Conservation (phyloP, 2,329 filamentous ascomycete genomes). For the Venturia nashicola region DNA sequence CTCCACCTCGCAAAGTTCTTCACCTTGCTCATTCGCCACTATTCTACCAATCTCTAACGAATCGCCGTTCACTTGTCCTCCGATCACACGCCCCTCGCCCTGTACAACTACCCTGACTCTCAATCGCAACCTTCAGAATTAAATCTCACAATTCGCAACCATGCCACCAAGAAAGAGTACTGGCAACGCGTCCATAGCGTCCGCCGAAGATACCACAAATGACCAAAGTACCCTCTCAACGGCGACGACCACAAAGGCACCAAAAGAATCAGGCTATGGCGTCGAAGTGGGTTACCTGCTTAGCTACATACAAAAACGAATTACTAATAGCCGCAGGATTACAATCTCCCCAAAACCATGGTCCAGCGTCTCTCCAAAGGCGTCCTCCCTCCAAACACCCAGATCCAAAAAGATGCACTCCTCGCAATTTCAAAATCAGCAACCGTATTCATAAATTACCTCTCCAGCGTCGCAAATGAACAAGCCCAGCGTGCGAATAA, state of each 20-base stretch:
- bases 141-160: background rate
- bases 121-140: background rate
- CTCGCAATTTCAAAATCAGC: constrained; percentile 70
- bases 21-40: background rate
- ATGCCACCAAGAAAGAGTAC: constrained; percentile 9
- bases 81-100: background rate
- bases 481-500: constrained; percentile 54
- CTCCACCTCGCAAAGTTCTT: background rate
- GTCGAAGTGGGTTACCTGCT: background rate
- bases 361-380: constrained; percentile 70
- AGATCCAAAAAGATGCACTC: constrained; percentile 73
- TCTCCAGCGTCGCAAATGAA: constrained; percentile 64
- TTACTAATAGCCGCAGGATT: constrained; percentile 40
- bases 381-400: constrained; percentile 66
- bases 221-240: constrained; percentile 1
- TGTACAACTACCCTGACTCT: background rate
- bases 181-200: constrained; percentile 2
- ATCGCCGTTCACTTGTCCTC: background rate
- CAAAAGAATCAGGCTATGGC: background rate
- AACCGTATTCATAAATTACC: constrained; percentile 72
- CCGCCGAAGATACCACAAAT: background rate
- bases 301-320: background rate
- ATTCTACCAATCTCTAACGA: background rate
- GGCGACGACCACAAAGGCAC: background rate
- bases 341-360: constrained; percentile 68